Base-by-base conservation (phyloP, 306 rosid genomes). In the Glycine tomentella region DNA sequence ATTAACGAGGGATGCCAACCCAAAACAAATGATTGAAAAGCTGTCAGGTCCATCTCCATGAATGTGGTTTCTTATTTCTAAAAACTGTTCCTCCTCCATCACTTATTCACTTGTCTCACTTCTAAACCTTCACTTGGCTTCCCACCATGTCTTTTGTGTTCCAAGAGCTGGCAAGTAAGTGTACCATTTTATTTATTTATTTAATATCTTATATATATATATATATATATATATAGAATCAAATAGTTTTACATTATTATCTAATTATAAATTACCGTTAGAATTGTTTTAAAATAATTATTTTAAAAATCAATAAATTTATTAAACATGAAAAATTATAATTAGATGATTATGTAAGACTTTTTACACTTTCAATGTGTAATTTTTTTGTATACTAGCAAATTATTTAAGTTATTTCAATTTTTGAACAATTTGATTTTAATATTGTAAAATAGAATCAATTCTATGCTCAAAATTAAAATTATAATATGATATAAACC, bases 11-110 rank as follows among this genome's bases (percentile, higher is more conserved):
- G 65, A 55, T 76, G 77, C 80, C 80, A 81, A 71, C 85, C 75
- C 31, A 71, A 16, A 40, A 25, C 34, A 76, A 64, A 81, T 85
- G 65, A 81, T 77, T 85, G 83, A 76, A 72, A 71, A 56, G 62
- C 49, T 77, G 83, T 81, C n/a, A 71, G 80, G 51, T 70, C 82
- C 80, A 76, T 72, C 62, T 76, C 62, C 80, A 64, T 76, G 34
- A 69, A 69, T 69, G 70, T 11, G 5, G 71, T 2, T 25, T 25
- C 31, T 25, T 25, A 25, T 15, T 67, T 25, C 66, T 45, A 25
- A 8, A 7, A 74, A 68, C 84, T 69, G 65, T 80, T 51, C 17
- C 71, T 72, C 42, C 8, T 8, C 9, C 4, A 72, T 69, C 52
- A 20, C 12, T 44, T 74, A 25, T 74, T 69, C 57, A 45, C 17